These are phyloP conservation scores for Epichloe amarillans DNA, from an alignment of 2,329 filamentous ascomycete species.

Conservation along the genomic window DNA sequence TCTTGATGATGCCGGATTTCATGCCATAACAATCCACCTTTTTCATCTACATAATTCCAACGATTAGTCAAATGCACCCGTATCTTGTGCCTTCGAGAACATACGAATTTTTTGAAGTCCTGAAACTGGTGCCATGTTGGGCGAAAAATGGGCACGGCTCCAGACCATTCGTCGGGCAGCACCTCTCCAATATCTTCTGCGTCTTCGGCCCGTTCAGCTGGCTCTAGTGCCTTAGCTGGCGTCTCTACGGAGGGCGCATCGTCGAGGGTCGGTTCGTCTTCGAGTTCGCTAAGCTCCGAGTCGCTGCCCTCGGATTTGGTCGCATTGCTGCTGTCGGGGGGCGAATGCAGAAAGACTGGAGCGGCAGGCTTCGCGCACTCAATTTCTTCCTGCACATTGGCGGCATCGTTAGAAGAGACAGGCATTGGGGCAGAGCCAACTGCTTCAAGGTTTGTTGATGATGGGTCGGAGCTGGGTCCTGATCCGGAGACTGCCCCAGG, in stretches of 20 bases:
- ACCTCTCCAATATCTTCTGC: conserved; percentile 63
- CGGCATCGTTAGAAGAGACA: conserved; percentile 13
- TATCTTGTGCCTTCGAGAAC: conserved; percentile 15
- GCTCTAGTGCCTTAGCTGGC: conserved; percentile 12
- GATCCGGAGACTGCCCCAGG: conserved; percentile 5
- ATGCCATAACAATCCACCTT: conserved; percentile 91
- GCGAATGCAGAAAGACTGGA: conserved; percentile 43
- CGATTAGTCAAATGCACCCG: conserved; percentile 14
- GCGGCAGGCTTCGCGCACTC: conserved; percentile 22
- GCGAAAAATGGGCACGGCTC: conserved; percentile 84
- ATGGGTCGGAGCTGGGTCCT: conserved; percentile 15
- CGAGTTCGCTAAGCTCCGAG: conserved; percentile 54
- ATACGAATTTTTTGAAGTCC: conserved; percentile 81
- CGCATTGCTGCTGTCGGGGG: conserved; percentile 49
- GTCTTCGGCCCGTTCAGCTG: conserved; percentile 10
- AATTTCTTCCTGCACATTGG: conserved; percentile 16
- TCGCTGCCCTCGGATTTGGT: conserved; percentile 46
- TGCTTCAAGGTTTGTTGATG: conserved; percentile 3
- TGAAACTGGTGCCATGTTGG: conserved; percentile 92
- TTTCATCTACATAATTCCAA: conserved; percentile 39
- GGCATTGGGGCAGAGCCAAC: conserved; percentile 8
- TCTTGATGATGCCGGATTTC: conserved; percentile 93
- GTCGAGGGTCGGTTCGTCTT: conserved; percentile 35
- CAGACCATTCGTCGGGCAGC: conserved; percentile 78
- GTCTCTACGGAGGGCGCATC: conserved; percentile 14